Base-by-base conservation (phyloP, 164 flowering plant genomes). In the Berberis vulgaris region DNA sequence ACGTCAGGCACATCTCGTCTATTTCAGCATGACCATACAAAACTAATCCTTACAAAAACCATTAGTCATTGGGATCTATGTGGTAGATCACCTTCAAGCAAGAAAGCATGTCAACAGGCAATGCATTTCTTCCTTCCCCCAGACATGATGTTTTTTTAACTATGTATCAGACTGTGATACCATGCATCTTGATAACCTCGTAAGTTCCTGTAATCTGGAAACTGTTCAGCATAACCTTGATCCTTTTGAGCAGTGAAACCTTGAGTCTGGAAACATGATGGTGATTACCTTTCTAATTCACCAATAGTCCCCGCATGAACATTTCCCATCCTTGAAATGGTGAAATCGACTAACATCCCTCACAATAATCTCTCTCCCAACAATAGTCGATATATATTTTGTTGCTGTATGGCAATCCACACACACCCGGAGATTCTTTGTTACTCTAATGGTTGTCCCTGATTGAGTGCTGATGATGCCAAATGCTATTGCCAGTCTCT, bases 301-400 rank as follows among this genome's bases (percentile, higher is more conserved):
- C 85, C 88, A 82, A 55, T 78, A 84, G 60, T 85, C 88, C 43
- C 87, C 84, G 76, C 89, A 84, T 0, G 91, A 85, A 58, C 95
- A 85, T 8, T 50, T 57, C 38, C 86, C 89, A 72, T 79, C 81
- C 67, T 70, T 81, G 72, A 85, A 87, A 80, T 84, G 94, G 74
- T 84, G 88, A 72, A 86, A 88, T 43, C 89, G 67, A 67, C 79
- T 81, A 41, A 75, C 73, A 73, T 88, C 96, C 65, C 91, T 76
- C 63, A 86, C 82, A 61, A 86, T 55, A 45, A 83, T 88, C 71
- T 82, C 85, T 65, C 96, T 75, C 10, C 73, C 73, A 45, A 81
- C 79, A 62, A 88, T 81, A 76, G 80, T 84, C 1, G 87, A 84
- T 56, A 84, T 82, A 43, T 75, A 78, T 67, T 86, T 84, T 11